A percentile compares a stretch with the other conserved stretches of the same genome.
phyloP scores from a whole-genome alignment of 805 yeast genomes.

The Ogataea pilisensis region DNA sequence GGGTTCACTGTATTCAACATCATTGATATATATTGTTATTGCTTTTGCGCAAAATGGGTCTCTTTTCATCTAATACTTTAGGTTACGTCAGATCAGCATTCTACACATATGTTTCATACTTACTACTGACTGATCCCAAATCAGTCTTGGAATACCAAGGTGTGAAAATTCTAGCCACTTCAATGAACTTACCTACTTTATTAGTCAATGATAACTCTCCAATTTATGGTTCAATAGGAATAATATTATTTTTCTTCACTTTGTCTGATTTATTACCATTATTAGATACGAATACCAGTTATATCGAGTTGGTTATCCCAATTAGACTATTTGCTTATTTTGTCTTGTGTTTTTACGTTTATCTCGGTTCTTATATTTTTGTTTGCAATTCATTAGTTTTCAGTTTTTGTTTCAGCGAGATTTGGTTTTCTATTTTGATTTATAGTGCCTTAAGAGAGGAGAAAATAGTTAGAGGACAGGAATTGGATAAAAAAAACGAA shows the following conservation, averaged over 20 bases:
- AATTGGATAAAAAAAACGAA: slow-evolving; percentile 12
- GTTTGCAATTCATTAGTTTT: slow-evolving; percentile 64
- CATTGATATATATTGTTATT: too few species aligned
- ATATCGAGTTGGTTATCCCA: slow-evolving; percentile 61
- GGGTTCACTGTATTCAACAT: too few species aligned
- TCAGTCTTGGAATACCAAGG: slow-evolving; percentile 28
- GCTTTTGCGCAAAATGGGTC: slow-evolving; percentile 27
- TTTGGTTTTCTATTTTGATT: slow-evolving; percentile 65
- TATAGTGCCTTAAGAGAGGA: slow-evolving; percentile 65
- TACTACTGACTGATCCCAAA: slow-evolving; percentile 22
- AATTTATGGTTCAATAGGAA: slow-evolving; percentile 43
- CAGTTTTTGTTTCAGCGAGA: slow-evolving; percentile 55
- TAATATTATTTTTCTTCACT: slow-evolving; percentile 42
- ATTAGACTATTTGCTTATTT: slow-evolving; percentile 49
- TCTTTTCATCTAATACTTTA: slow-evolving; percentile 24
- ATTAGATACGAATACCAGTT: slow-evolving; percentile 37
- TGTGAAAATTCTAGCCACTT: slow-evolving; percentile 23
- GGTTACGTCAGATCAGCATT: slow-evolving; percentile 19
- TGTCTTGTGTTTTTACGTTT: slow-evolving; percentile 44
- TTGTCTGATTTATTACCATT: slow-evolving; percentile 58
- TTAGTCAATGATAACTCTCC: slow-evolving; percentile 30
- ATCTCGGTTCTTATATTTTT: slow-evolving; percentile 39
- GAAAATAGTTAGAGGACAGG: slow-evolving; percentile 39
- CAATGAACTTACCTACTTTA: slow-evolving; percentile 32
- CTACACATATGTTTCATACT: slow-evolving; percentile 19